phyloP scores from a whole-genome alignment of 2,329 filamentous ascomycete species.

The Metarhizium anisopliae region DNA sequence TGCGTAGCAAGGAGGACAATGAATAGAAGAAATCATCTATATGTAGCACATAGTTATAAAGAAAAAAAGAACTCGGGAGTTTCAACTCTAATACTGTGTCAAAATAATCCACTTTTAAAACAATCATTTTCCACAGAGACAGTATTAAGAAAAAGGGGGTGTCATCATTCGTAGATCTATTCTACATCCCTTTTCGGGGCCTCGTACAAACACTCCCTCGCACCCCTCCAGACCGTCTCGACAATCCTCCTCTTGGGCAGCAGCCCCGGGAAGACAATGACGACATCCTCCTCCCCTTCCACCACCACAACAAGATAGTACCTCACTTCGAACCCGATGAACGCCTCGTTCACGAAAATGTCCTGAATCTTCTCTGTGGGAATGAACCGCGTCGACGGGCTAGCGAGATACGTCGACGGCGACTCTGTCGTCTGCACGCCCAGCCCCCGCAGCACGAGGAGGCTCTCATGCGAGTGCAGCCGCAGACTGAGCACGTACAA shows the following conservation, averaged over 20 bases:
- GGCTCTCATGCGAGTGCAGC: conserved; percentile 61
- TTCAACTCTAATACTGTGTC: no score
- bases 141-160: no score
- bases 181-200: conserved; percentile 21
- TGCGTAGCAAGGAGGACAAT: conserved; percentile 21
- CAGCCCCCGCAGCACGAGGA: conserved; percentile 79
- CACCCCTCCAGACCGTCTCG: conserved; percentile 84
- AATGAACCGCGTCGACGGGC: conserved; percentile 52
- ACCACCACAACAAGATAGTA: conserved; percentile 89
- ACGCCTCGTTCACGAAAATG: conserved; percentile 90
- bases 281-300: conserved; percentile 75
- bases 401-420: conserved; percentile 47
- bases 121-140: no score
- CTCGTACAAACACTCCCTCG: conserved; percentile 71
- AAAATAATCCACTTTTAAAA: no score
- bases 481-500: conserved; percentile 37
- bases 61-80: not conserved
- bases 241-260: conserved; percentile 67
- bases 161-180: conserved; percentile 1
- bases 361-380: conserved; percentile 89
- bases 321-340: conserved; percentile 80
- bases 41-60: conserved; percentile 8
- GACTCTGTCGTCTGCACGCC: conserved; percentile 81
- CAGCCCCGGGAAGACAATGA: conserved; percentile 87
- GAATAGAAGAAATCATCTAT: conserved; percentile 11